These are phyloP conservation scores for Neurospora sp. DNA, from an alignment of 495 filamentous ascomycete species.

Conservation along the genomic window DNA sequence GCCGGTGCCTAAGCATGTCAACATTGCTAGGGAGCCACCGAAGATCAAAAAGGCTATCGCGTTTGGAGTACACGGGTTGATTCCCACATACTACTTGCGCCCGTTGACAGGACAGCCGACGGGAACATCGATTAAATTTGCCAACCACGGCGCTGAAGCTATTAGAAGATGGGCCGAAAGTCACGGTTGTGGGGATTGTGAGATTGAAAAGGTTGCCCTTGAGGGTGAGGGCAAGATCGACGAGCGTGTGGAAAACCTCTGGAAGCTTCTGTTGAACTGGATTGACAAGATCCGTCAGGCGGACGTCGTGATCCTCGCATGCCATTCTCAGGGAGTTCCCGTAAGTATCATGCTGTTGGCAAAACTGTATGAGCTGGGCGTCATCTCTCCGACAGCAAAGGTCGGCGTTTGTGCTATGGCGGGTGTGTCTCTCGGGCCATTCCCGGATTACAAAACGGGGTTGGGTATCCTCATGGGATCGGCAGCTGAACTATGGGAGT, in stretches of 20 bases:
- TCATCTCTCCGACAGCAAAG: slow-evolving; percentile 50
- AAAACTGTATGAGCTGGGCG: slow-evolving; percentile 70
- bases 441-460: slow-evolving; percentile 73
- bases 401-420: slow-evolving; percentile 86
- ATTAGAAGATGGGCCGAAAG: slow-evolving; percentile 70
- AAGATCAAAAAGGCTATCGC: slow-evolving; percentile 75
- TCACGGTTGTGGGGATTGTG: slow-evolving; percentile 50
- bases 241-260: slow-evolving; percentile 80
- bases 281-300: slow-evolving; percentile 79
- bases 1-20: slow-evolving; percentile 56
- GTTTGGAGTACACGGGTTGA: slow-evolving; percentile 91
- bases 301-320: slow-evolving; percentile 81
- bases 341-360: slow-evolving; percentile 90
- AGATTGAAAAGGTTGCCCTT: slow-evolving; percentile 83
- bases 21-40: slow-evolving; percentile 55
- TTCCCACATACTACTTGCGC: slow-evolving; percentile 74
- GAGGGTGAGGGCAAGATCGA: slow-evolving; percentile 96
- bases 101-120: slow-evolving; percentile 88
- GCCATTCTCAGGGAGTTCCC: slow-evolving; percentile 91
- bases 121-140: slow-evolving; percentile 88
- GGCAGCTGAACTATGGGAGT: slow-evolving; percentile 87
- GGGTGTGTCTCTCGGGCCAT: slow-evolving; percentile 87
- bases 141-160: slow-evolving; percentile 73
- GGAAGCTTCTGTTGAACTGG: slow-evolving; percentile 93
- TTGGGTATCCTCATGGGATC: slow-evolving; percentile 69